A percentile compares a stretch with the other conserved stretches of the same genome.
phyloP scores from a whole-genome alignment of 257 asterid species.

The Jacaranda copaia region DNA sequence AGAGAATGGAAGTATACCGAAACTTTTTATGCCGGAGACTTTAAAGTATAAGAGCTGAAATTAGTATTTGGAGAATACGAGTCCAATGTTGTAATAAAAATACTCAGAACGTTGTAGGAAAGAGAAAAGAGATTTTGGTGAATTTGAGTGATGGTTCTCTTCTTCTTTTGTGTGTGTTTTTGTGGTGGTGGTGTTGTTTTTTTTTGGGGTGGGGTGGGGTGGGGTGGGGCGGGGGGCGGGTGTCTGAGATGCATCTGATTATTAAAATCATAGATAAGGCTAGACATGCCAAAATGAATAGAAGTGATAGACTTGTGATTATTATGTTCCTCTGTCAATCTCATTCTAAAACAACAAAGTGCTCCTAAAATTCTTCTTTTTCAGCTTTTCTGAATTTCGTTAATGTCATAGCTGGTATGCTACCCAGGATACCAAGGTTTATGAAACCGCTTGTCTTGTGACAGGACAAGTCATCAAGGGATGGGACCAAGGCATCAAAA shows the following conservation, averaged over 20 bases:
- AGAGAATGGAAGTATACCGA: too few species aligned
- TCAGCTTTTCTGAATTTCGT: background rate
- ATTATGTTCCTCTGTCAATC: background rate
- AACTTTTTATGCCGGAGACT: background rate
- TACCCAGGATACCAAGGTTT: background rate
- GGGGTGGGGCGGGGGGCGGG: too few species aligned
- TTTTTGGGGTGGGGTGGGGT: too few species aligned
- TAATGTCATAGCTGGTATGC: background rate
- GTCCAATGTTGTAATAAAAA: background rate
- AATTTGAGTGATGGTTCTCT: background rate
- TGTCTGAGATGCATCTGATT: background rate
- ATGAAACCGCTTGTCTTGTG: conserved; percentile 1
- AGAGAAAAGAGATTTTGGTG: background rate
- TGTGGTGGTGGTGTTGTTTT: too few species aligned
- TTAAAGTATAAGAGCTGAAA: too few species aligned
- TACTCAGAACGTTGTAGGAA: background rate
- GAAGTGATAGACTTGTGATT: background rate
- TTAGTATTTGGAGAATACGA: background rate
- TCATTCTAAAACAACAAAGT: background rate
- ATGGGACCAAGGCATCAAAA: conserved; percentile 78
- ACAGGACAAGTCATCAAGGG: conserved; percentile 84
- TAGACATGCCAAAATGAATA: background rate
- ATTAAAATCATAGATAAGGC: background rate
- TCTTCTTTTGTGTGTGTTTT: too few species aligned
- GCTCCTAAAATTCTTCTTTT: background rate